Evolutionary conservation across 345 rosid genomes (phyloP).

Genomic region (Eucalyptus polybractea): DNA sequence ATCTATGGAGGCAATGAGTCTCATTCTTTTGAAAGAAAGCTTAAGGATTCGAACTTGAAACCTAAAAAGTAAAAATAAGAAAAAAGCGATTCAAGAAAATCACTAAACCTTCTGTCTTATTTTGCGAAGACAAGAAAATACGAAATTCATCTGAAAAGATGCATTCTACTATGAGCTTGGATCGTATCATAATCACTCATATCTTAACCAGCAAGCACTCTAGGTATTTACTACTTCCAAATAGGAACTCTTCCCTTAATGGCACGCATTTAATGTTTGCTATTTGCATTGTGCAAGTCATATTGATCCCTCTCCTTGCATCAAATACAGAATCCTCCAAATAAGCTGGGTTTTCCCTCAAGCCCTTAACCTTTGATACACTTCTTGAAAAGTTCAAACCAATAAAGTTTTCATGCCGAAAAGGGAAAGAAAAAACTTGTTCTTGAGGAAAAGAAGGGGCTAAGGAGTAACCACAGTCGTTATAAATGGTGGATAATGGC

Average conservation of each 20-base stretch:
- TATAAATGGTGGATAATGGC: neutral
- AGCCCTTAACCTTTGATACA: neutral
- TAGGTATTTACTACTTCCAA: neutral
- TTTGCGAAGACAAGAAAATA: neutral
- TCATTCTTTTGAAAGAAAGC: neutral
- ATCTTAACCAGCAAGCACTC: neutral
- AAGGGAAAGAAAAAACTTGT: neutral
- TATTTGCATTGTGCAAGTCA: neutral
- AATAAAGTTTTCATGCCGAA: neutral
- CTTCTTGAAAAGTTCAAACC: neutral
- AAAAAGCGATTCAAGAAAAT: neutral
- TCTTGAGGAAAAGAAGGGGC: neutral
- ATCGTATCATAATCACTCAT: neutral
- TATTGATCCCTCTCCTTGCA: neutral
- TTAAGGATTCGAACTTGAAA: neutral
- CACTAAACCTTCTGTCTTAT: neutral
- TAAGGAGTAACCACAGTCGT: neutral
- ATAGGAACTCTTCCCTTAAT: neutral
- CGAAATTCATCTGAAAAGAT: neutral
- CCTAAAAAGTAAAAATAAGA: neutral
- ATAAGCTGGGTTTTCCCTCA: neutral
- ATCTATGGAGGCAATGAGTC: neutral
- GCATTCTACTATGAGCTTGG: neutral
- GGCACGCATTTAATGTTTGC: neutral
- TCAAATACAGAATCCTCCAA: neutral